Conservation (phyloP, 2,329 filamentous ascomycete genomes). For the Pestalotiopsis fici region DNA sequence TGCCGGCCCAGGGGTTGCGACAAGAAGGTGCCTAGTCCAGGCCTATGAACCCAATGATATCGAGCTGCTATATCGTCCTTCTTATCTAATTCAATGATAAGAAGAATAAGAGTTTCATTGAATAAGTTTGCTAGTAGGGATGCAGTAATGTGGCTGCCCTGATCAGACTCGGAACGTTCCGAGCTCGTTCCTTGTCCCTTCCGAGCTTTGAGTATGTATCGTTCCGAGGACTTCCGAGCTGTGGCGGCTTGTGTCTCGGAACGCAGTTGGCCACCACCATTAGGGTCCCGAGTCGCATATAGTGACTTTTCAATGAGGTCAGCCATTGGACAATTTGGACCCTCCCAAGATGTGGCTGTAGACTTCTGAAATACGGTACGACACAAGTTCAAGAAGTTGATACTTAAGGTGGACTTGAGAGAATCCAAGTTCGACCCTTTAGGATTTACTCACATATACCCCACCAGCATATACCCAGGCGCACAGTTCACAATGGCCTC, state of each 20-base stretch:
- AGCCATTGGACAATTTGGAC: neutral
- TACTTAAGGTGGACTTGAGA: neutral
- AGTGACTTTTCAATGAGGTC: neutral
- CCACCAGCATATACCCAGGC: neutral
- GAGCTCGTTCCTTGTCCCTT: neutral
- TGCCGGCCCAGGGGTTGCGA: neutral
- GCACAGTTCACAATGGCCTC: neutral
- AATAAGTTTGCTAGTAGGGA: slow-evolving; percentile 1
- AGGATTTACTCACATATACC: neutral
- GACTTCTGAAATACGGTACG: neutral
- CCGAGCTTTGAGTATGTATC: neutral
- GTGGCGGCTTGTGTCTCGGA: neutral
- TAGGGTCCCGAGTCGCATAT: neutral
- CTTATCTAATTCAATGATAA: neutral
- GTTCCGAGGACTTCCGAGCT: slow-evolving; percentile 1
- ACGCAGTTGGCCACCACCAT: neutral
- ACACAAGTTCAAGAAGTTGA: neutral
- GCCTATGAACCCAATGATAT: neutral
- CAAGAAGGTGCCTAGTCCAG: neutral
- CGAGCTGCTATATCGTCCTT: neutral
- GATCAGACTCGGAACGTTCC: neutral
- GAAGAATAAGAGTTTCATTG: neutral
- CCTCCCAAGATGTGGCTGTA: neutral
- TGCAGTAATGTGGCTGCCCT: neutral
- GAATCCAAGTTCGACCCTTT: neutral